Base-by-base conservation (phyloP, 2,329 filamentous ascomycete genomes). In the Xylaria multiplex region DNA sequence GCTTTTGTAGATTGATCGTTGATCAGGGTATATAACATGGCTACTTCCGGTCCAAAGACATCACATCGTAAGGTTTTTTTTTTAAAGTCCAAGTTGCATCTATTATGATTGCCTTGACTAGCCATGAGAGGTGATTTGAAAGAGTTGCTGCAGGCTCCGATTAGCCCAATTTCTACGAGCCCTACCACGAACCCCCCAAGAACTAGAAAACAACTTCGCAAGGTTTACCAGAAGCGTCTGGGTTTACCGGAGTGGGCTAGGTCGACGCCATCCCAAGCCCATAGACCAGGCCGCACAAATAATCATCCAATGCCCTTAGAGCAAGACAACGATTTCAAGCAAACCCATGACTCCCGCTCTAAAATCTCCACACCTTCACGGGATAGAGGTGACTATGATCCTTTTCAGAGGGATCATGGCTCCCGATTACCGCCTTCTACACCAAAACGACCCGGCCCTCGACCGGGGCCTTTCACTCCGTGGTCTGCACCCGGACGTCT, bases 401-500 rank as follows among this genome's bases (percentile, higher is more conserved):
- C 11, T 16, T 27, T 42, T 6, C 35, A 27, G 19, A 6, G 16
- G 13, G 42, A 11, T 42, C 19, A 19, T 6, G 24, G 19, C 13
- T 22, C 19, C 42, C 35, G n/a, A 30, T n/a, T 6, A 16, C 37
- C 19, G 22, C 35, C 52, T 16, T 54, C 35, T 24, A 54, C 52
- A 42, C 52, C 52, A 13, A 19, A 24, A 27, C 19, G 35, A 14
- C 35, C 52, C 42, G 35, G 4, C 22, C 30, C 11, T 42, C 52
- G 19, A 19, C 35, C 52, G 14, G n/a, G 24, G 22, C n/a, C 19
- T 16, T 42, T 19, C n/a, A 16, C 9, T n/a, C 22, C 35, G 37
- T 35, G 6, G 48, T 64, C 48, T 4, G 53, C 61, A 35, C 55
- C 61, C n/a, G 54, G 13, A 8, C 22, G 30, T 14, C n/a, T 62